phyloP scores from a whole-genome alignment of 495 filamentous ascomycete species.

The Peziza echinospora region DNA sequence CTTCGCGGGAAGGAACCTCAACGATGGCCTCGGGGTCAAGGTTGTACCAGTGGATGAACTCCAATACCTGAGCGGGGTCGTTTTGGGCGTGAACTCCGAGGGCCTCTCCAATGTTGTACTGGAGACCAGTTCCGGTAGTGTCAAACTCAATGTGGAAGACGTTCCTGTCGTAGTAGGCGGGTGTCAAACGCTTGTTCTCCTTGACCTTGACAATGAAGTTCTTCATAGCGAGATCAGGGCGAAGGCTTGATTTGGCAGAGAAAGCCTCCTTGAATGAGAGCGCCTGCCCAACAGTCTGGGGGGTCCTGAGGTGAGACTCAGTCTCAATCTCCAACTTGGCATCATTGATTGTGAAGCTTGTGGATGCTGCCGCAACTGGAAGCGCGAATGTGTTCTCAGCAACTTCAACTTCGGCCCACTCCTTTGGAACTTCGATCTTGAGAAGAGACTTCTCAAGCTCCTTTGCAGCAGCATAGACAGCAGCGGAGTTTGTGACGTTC shows the following conservation, averaged over 20 bases:
- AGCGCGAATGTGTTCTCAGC: slow-evolving; percentile 33
- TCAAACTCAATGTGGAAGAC: slow-evolving; percentile 99
- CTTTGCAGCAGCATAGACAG: slow-evolving; percentile 36
- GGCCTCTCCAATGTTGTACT: slow-evolving; percentile 94
- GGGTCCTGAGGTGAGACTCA: slow-evolving; percentile 40
- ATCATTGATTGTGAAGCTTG: slow-evolving; percentile 64
- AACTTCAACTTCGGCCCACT: slow-evolving; percentile 45
- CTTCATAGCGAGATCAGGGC: slow-evolving; percentile 68
- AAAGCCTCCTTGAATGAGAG: slow-evolving; percentile 91
- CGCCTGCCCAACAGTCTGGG: slow-evolving; percentile 65
- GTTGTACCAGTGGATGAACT: slow-evolving; percentile 78
- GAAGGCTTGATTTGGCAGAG: slow-evolving; percentile 44
- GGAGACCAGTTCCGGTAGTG: slow-evolving; percentile 69
- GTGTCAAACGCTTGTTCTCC: slow-evolving; percentile 85
- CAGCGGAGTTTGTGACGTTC: slow-evolving; percentile 10
- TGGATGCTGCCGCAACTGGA: slow-evolving; percentile 40
- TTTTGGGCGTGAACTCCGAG: slow-evolving; percentile 93
- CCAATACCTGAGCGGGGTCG: slow-evolving; percentile 48
- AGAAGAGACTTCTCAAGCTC: slow-evolving; percentile 49
- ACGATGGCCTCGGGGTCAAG: slow-evolving; percentile 64
- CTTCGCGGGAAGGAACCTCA: slow-evolving; percentile 73
- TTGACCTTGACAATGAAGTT: slow-evolving; percentile 75
- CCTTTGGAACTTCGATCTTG: slow-evolving; percentile 48
- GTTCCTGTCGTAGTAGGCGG: slow-evolving; percentile 77
- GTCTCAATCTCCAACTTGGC: slow-evolving; percentile 50